Evolutionary conservation across 108 stramenopile species (phyloP), one percentile per base, ranked within the genome.

Genomic region (Skeletonema potamos): DNA sequence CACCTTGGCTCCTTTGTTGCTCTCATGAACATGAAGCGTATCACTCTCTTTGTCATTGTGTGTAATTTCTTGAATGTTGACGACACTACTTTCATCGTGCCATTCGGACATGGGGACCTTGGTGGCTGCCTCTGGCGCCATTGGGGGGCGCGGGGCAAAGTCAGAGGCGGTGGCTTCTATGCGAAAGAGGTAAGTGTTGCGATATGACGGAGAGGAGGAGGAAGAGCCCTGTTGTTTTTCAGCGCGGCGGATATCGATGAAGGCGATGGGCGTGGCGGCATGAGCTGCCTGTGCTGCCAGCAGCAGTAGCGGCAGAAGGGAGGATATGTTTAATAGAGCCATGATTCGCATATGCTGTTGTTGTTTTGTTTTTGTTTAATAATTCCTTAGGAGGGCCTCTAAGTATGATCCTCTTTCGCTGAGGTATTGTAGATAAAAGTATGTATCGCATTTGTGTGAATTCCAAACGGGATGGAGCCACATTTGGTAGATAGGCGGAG

Each of bases 201-300:
- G 17, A 20, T 46, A 46, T 33, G n/a, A n/a, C n/a, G n/a, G n/a
- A n/a, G 34, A 64, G 46, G 30, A 43, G 8, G 55, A 61, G 57
- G 70, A 8, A 0, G 64, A 44, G 54, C 43, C 58, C 6, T 54
- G n/a, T 27, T 54, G n/a, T 27, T 61, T 22, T 22, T 33, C 37
- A 44, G 41, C 54, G 3, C 56, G 55, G 18, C 58, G 76, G 34
- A 77, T 70, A 54, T 77, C 76, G 24, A 77, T 46, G 55, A 48
- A 77, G 32, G 64, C 12, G 0, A 69, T 77, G 57, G 76, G 62
- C 3, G 28, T 58, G 58, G 58, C 58, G 28, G n/a, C n/a, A 6
- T 58, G 28, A 27, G 26, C 27, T 44, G 44, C 44, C 5, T 3
- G 17, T 1, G 12, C 44, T 10, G 9, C 8, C 13, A 39, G 1